Evolutionary conservation across 2,329 filamentous ascomycete genomes (phyloP).

Genomic region (Tolypocladium inflatum): DNA sequence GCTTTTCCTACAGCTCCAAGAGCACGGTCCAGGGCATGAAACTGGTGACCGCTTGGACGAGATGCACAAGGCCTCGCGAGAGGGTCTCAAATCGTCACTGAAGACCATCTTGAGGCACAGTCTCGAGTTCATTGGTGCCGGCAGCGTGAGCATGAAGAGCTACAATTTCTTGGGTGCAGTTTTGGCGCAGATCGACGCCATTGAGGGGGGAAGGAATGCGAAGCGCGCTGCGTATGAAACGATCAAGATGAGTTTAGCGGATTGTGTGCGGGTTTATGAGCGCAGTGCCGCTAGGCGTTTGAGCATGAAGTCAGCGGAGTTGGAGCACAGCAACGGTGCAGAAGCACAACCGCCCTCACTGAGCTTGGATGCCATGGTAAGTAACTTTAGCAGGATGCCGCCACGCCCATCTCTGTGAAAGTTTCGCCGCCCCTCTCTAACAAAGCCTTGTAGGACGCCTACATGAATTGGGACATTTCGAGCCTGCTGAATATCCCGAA

Average conservation of each 20-base stretch:
- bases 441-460: neutral
- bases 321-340: neutral
- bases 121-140: neutral
- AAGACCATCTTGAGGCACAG: neutral
- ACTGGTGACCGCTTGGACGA: neutral
- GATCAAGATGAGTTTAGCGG: neutral
- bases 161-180: neutral
- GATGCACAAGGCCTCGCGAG: neutral
- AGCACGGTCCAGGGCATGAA: neutral
- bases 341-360: neutral
- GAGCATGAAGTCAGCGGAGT: neutral
- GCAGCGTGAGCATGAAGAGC: neutral
- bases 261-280: neutral
- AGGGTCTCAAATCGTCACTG: neutral
- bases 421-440: neutral
- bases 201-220: neutral
- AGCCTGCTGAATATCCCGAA: neutral
- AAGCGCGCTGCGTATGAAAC: neutral
- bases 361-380: neutral
- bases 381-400: neutral
- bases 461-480: neutral
- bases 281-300: neutral
- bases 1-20: neutral
- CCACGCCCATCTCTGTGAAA: neutral
- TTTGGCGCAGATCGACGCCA: neutral